Evolutionary conservation across 2,329 filamentous ascomycete genomes (phyloP).

Genomic region (Scortechinia acanthostroma): DNA sequence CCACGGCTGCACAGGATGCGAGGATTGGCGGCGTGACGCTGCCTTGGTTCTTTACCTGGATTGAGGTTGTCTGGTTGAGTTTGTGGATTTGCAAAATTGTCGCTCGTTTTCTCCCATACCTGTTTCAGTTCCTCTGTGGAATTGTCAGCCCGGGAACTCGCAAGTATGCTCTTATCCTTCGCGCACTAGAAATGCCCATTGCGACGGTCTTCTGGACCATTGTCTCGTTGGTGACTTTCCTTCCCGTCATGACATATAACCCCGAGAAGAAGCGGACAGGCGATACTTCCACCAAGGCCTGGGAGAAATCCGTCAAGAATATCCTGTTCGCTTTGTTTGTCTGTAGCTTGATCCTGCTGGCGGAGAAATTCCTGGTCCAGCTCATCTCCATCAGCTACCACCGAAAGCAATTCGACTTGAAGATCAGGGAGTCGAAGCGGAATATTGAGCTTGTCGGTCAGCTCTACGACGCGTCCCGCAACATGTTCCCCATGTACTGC

Average conservation of each 20-base stretch:
- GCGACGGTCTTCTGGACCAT: not conserved
- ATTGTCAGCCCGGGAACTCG: slow-evolving; percentile 48
- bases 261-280: slow-evolving; percentile 18
- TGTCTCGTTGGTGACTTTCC: not conserved
- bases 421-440: slow-evolving; percentile 25
- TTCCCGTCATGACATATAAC: slow-evolving; percentile 21
- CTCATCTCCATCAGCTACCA: slow-evolving; percentile 65
- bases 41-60: slow-evolving; percentile 57
- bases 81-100: slow-evolving; percentile 56
- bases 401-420: slow-evolving; percentile 53
- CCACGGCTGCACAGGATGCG: slow-evolving; percentile 33
- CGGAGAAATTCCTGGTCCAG: slow-evolving; percentile 52
- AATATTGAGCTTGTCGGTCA: slow-evolving; percentile 35
- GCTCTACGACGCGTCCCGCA: slow-evolving; percentile 36
- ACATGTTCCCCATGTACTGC: slow-evolving; percentile 54
- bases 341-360: slow-evolving; percentile 45
- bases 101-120: slow-evolving; percentile 44
- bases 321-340: slow-evolving; percentile 50
- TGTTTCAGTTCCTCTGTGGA: slow-evolving; percentile 54
- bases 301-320: slow-evolving; percentile 46
- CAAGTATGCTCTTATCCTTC: not conserved
- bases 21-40: slow-evolving; percentile 46
- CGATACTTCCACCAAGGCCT: slow-evolving; percentile 25
- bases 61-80: slow-evolving; percentile 57
- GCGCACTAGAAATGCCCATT: not conserved